These are phyloP conservation scores for Spathaspora jeffriesii DNA, from an alignment of 1,139 yeast genomes.

Conservation along the genomic window DNA sequence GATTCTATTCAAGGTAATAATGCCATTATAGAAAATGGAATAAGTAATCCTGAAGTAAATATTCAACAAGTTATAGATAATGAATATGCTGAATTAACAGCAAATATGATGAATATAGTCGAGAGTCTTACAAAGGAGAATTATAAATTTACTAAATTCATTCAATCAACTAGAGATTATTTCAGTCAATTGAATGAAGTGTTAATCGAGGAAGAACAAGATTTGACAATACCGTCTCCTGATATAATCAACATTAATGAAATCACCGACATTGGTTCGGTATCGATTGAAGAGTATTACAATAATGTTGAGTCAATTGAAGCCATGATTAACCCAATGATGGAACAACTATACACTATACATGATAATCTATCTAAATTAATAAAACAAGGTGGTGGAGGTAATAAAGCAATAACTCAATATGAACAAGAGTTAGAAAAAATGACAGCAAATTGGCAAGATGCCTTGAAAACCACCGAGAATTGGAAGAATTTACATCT, in stretches of 20 bases:
- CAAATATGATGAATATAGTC: slow-evolving; percentile 38
- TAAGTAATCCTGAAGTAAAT: slow-evolving; percentile 9
- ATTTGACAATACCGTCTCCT: slow-evolving; percentile 30
- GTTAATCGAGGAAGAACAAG: slow-evolving; percentile 11
- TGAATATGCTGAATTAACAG: slow-evolving; percentile 37
- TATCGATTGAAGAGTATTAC: slow-evolving; percentile 20
- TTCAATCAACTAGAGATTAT: slow-evolving; percentile 32
- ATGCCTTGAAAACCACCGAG: slow-evolving; percentile 47
- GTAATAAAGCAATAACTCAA: slow-evolving; percentile 18
- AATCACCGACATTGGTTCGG: slow-evolving; percentile 17
- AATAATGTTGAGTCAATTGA: slow-evolving; percentile 43
- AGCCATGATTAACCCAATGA: slow-evolving; percentile 33
- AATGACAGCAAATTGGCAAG: slow-evolving; percentile 42
- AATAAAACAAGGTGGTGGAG: slow-evolving; percentile 5
- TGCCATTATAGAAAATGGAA: slow-evolving; percentile 31
- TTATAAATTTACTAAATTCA: slow-evolving; percentile 33
- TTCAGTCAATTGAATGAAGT: slow-evolving; percentile 23
- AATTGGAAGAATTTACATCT: slow-evolving; percentile 36
- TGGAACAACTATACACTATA: slow-evolving; percentile 28
- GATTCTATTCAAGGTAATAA: slow-evolving; percentile 30
- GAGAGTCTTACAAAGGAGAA: slow-evolving; percentile 43
- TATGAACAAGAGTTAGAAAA: slow-evolving; percentile 37
- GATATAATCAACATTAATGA: slow-evolving; percentile 28
- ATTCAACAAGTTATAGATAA: slow-evolving; percentile 21
- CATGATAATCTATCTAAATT: slow-evolving; percentile 24